These are phyloP conservation scores for Avena eriantha DNA, from an alignment of 176 grass and related monocot species.

Conservation along the genomic window DNA sequence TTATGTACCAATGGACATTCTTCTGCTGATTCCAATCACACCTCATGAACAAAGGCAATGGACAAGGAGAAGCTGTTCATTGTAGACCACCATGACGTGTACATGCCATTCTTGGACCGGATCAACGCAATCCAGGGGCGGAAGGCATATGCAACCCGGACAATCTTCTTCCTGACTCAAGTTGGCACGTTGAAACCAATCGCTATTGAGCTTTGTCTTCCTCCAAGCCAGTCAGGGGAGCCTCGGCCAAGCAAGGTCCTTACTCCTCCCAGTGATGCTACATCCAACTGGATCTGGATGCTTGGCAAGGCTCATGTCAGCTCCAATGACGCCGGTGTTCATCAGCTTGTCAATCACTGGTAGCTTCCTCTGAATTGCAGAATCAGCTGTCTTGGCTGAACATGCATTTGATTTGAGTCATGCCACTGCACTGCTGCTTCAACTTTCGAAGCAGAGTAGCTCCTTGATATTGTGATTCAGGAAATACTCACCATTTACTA, in stretches of 20 bases:
- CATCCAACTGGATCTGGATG: conserved; percentile 97
- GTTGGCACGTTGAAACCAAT: conserved; percentile 91
- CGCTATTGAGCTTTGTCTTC: conserved; percentile 82
- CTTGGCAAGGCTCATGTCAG: conserved; percentile 93
- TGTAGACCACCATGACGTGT: conserved; percentile 79
- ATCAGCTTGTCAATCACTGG: conserved; percentile 97
- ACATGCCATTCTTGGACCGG: conserved; percentile 88
- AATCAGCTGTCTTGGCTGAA: conserved; percentile 8
- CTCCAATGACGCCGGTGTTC: conserved; percentile 94
- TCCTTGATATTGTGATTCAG: conserved; percentile 1
- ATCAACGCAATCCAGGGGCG: conserved; percentile 90
- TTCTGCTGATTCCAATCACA: conserved; percentile 37
- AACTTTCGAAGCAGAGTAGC: not conserved
- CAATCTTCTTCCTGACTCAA: conserved; percentile 82
- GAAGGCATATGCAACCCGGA: conserved; percentile 85
- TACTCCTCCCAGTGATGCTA: conserved; percentile 83
- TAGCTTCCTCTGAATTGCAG: conserved; percentile 19
- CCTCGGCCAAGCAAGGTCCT: conserved; percentile 65
- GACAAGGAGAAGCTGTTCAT: conserved; percentile 83
- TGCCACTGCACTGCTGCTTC: not conserved
- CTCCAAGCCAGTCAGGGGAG: conserved; percentile 61
- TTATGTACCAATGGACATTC: conserved; percentile 11
- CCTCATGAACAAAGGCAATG: conserved; percentile 68
- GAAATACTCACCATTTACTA: not conserved
- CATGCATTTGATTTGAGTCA: not conserved